Percentiles rank a stretch among this genome's conserved stretches.
Evolutionary conservation across 176 grass and related monocot species (phyloP).

Genomic region (Oryza rufipogon): DNA sequence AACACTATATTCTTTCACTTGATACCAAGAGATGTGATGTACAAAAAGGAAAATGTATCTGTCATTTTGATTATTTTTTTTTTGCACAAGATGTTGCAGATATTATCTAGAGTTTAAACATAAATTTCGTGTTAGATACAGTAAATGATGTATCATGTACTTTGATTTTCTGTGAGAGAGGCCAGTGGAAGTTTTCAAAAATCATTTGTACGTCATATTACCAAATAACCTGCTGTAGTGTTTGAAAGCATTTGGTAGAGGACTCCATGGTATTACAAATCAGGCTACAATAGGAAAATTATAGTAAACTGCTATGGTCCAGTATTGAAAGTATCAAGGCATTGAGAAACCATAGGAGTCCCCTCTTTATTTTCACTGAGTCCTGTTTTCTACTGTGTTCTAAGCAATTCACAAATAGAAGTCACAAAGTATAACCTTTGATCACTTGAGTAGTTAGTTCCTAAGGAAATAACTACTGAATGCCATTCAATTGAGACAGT

Average conservation of each 20-base stretch:
- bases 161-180: not conserved
- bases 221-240: not conserved
- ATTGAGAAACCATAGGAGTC: not conserved
- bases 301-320: not conserved
- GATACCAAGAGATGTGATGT: not conserved
- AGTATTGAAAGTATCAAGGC: not conserved
- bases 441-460: not conserved
- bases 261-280: not conserved
- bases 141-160: not conserved
- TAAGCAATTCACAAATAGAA: conserved; percentile 22
- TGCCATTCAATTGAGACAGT: not conserved
- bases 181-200: not conserved
- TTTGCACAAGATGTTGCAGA: not conserved
- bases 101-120: not conserved
- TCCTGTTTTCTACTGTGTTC: not conserved
- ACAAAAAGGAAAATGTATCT: not conserved
- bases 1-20: not conserved
- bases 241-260: not conserved
- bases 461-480: conserved; percentile 20
- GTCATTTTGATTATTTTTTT: not conserved
- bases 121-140: not conserved
- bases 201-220: not conserved
- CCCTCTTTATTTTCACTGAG: conserved; percentile 4
- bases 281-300: not conserved
- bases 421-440: conserved; percentile 20